These are phyloP conservation scores for Macroventuria anomochaeta DNA, from an alignment of 2,329 filamentous ascomycete genomes.

Conservation along the genomic window DNA sequence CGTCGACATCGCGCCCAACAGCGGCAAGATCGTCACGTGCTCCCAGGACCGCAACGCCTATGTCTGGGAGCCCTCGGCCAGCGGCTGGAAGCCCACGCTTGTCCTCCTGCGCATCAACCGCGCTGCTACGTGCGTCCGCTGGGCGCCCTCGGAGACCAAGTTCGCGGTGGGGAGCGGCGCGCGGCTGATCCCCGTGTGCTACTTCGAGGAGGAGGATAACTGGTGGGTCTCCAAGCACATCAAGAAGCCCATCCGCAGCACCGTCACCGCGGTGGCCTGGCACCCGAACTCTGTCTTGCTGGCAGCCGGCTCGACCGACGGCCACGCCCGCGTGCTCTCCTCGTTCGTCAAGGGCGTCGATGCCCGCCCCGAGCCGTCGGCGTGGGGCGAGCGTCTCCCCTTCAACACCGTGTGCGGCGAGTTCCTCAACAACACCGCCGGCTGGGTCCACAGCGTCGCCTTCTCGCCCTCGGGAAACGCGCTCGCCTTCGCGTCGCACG, in stretches of 20 bases:
- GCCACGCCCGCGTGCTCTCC: constrained; percentile 92
- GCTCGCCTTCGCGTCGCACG: constrained; percentile 93
- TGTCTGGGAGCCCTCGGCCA: constrained; percentile 93
- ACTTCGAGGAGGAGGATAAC: constrained; percentile 99
- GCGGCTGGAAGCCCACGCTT: constrained; percentile 94
- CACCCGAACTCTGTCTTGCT: constrained; percentile 97
- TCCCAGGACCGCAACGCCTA: constrained; percentile 98
- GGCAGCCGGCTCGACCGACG: constrained; percentile 95
- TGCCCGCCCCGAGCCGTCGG: constrained; percentile 79
- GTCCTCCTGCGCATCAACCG: constrained; percentile 97
- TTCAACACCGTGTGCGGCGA: constrained; percentile 99
- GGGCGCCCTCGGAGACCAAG: constrained; percentile 96
- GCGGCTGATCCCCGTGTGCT: constrained; percentile 93
- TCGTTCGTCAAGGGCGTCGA: constrained; percentile 97
- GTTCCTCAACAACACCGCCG: constrained; percentile 92
- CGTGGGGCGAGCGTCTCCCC: constrained; percentile 93
- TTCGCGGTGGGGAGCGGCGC: constrained; percentile 97
- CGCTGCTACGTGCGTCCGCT: constrained; percentile 94
- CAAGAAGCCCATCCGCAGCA: constrained; percentile 98
- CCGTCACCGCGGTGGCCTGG: constrained; percentile 93
- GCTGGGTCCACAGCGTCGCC: constrained; percentile 92
- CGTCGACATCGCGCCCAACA: constrained; percentile 90
- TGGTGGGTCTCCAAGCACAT: constrained; percentile 99
- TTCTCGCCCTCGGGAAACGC: constrained; percentile 93
- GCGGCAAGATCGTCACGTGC: constrained; percentile 94